phyloP scores from a whole-genome alignment of 2,329 filamentous ascomycete species.

The Botryotinia globosa region DNA sequence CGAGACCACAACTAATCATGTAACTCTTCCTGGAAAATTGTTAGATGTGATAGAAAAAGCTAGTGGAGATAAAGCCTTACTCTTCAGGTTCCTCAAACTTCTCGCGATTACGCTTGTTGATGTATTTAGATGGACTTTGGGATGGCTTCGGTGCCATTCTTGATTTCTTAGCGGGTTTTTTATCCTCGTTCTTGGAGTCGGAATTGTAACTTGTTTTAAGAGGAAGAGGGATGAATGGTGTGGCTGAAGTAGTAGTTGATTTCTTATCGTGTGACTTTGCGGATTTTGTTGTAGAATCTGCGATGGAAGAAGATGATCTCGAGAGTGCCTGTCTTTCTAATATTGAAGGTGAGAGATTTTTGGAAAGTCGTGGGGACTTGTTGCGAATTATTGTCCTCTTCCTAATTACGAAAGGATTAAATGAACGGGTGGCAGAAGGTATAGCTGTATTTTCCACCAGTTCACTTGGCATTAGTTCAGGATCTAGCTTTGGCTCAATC shows the following conservation, averaged over 20 bases:
- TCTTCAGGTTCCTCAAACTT: neutral
- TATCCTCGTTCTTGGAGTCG: neutral
- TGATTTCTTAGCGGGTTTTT: neutral
- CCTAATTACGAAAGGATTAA: neutral
- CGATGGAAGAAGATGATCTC: neutral
- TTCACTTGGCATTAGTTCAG: neutral
- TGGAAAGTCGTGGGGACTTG: no score
- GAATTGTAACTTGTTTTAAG: accelerated
- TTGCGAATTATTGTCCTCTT: neutral
- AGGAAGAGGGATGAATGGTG: neutral
- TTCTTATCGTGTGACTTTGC: neutral
- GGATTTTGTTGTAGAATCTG: neutral
- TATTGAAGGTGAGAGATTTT: neutral
- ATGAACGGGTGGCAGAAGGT: neutral
- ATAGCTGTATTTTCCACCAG: neutral
- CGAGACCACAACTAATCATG: neutral
- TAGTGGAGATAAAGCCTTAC: neutral
- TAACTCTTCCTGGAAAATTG: neutral
- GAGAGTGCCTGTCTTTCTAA: no score
- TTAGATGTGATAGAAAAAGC: neutral
- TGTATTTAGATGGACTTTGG: neutral
- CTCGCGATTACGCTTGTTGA: neutral
- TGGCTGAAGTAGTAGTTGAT: neutral
- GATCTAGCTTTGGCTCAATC: neutral
- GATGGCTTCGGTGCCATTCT: neutral